Base-by-base conservation (phyloP, 768 basidiomycete species). In the Ephemerocybe angulata region DNA sequence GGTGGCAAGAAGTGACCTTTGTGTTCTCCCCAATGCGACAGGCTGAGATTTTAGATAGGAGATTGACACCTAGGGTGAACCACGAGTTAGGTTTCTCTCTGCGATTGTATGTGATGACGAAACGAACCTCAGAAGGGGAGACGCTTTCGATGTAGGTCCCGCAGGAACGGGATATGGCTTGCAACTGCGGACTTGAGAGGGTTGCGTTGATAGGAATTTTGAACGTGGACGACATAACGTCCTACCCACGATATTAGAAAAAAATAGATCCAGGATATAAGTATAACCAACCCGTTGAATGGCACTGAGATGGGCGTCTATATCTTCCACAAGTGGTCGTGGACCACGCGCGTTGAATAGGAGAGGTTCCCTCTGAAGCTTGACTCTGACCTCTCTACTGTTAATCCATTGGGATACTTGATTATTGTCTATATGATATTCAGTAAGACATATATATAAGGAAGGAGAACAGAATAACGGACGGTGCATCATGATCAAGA, bases 401-500 rank as follows among this genome's bases (percentile, higher is more conserved):
- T 70, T 73, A n/a, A 87, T 84, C 47, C 89, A 57, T 22, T 78
- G 72, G 54, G 85, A 66, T 29, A 88, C 72, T 62, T 89, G 76
- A 37, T 73, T 68, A 31, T 88, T 88, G 65, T 90, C 89, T 90
- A 56, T 12, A 53, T 8, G 22, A 15, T 50, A 40, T 31, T n/a
- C 27, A 17, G 22, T 53, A 1, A 52, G 21, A 47, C 8, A 55
- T 50, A 47, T 62, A 54, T 35, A n/a, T 30, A 2, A 19, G 30
- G n/a, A 22, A 10, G 31, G 7, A n/a, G 29, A 22, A 24, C 13
- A 3, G n/a, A 25, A 17, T 1, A 42, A 63, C 68, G 17, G 35
- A 87, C 89, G 85, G 78, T 79, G 85, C 57, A 92, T 76, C 28
- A 90, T 74, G 28, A 90, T 64, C 5, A 41, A n/a, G 64, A 90